Percentiles rank a stretch among this genome's conserved stretches.
phyloP scores from a whole-genome alignment of 1,284 basidiomycete genomes.

The Afroboletus lepidellus region DNA sequence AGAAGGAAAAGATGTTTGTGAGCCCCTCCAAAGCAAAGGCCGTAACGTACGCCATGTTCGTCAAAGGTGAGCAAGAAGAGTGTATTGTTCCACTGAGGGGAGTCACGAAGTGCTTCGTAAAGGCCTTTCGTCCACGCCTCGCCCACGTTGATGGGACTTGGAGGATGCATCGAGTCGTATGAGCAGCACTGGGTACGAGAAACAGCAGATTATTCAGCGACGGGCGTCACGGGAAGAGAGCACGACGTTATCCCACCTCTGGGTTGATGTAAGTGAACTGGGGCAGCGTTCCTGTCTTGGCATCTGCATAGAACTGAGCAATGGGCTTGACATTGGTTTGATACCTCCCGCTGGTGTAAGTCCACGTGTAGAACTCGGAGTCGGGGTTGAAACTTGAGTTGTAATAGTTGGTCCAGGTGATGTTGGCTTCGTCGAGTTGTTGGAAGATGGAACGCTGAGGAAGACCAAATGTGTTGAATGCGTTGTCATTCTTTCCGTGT shows the following conservation, averaged over 20 bases:
- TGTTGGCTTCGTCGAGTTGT: constrained; percentile 26
- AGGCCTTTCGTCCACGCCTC: constrained; percentile 25
- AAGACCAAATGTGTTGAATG: too few relatives aligned
- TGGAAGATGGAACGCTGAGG: constrained; percentile 30
- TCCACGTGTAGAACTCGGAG: constrained; percentile 25
- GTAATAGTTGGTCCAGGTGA: constrained; percentile 29
- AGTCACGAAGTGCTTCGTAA: constrained; percentile 25
- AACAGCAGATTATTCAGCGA: not conserved
- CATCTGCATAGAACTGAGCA: constrained; percentile 20
- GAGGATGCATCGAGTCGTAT: constrained; percentile 30
- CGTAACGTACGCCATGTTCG: constrained; percentile 23
- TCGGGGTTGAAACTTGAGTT: constrained; percentile 30
- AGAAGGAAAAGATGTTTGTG: not conserved
- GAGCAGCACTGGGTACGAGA: constrained; percentile 17
- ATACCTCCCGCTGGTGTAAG: constrained; percentile 19
- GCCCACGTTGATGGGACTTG: constrained; percentile 29
- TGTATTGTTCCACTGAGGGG: constrained; percentile 23
- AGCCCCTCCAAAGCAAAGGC: not conserved
- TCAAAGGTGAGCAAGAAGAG: constrained; percentile 28
- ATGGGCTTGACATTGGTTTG: constrained; percentile 21
- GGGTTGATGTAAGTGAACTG: constrained; percentile 30
- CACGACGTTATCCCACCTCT: constrained; percentile 14
- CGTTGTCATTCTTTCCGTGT: too few relatives aligned
- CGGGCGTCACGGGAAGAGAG: not conserved
- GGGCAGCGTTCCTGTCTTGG: constrained; percentile 23